A percentile compares a stretch with the other conserved stretches of the same genome.
phyloP scores from a whole-genome alignment of 495 filamentous ascomycete genomes.

The Penicillium coprophilum region DNA sequence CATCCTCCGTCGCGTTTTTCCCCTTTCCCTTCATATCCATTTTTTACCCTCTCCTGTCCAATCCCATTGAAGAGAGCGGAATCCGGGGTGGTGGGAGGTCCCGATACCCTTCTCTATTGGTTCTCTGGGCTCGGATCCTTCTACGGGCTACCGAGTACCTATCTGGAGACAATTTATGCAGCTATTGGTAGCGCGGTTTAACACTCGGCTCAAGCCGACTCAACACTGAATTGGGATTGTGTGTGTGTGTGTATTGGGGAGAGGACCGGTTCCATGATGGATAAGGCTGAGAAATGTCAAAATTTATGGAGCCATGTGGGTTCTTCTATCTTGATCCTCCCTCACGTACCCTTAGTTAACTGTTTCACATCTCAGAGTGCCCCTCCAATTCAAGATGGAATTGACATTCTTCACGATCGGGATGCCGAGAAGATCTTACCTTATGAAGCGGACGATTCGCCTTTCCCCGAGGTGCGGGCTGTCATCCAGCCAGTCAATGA shows the following conservation, averaged over 20 bases:
- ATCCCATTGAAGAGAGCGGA: background rate
- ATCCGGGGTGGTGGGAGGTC: background rate
- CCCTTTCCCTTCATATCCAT: background rate
- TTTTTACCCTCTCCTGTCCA: background rate
- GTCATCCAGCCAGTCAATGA: constrained; percentile 58
- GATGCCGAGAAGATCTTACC: constrained; percentile 41
- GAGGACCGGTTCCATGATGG: background rate
- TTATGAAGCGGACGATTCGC: constrained; percentile 61
- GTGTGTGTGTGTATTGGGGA: background rate
- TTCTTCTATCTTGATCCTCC: background rate
- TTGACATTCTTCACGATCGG: constrained; percentile 35
- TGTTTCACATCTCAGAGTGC: constrained; percentile 6
- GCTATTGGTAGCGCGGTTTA: background rate
- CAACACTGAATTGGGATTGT: background rate
- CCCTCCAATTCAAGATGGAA: constrained; percentile 16
- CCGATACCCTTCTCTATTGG: background rate
- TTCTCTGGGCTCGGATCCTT: background rate
- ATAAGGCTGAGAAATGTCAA: constrained; percentile 13
- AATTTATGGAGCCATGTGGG: constrained; percentile 21
- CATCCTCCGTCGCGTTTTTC: background rate
- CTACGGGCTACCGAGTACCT: background rate
- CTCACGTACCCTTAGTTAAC: background rate
- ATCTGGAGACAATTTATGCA: background rate
- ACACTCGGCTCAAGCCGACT: constrained; percentile 5
- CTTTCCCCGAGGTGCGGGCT: constrained; percentile 63